Evolutionary conservation across 225 moss, liverwort and hornwort genomes (phyloP).

Genomic region (Pseudoscleropodium purum): DNA sequence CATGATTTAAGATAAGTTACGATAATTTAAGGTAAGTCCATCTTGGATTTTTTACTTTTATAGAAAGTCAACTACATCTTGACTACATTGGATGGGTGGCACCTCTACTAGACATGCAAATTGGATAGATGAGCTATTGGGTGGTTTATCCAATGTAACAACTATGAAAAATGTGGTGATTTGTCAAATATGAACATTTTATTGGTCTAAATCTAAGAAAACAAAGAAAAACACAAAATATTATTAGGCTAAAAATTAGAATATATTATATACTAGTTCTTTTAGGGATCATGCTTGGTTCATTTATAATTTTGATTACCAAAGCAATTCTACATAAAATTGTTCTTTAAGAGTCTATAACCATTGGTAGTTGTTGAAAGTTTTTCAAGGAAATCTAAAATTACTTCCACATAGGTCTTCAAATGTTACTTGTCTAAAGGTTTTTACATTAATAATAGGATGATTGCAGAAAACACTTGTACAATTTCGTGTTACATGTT

Average conservation of each 20-base stretch:
- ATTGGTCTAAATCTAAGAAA: background rate
- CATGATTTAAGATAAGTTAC: no score
- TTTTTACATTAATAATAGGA: background rate
- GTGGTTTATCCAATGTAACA: no score
- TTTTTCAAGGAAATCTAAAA: background rate
- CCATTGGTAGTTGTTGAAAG: background rate
- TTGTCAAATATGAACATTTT: background rate
- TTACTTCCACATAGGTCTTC: accelerated
- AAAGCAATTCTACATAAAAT: background rate
- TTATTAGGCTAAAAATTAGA: background rate
- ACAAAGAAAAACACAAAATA: accelerated
- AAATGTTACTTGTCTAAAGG: background rate
- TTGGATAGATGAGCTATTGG: no score
- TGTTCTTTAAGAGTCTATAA: background rate
- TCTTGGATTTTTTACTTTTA: no score
- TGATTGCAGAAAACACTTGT: background rate
- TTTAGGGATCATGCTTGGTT: background rate
- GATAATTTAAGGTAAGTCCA: no score
- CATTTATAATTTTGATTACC: accelerated
- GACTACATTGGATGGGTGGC: no score
- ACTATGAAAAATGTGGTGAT: background rate
- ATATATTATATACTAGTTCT: background rate
- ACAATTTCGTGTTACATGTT: accelerated
- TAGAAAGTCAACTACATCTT: no score
- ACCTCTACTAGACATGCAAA: no score